Evolutionary conservation across 495 filamentous ascomycete genomes (phyloP).

Genomic region (Penicillium diatomitis): DNA sequence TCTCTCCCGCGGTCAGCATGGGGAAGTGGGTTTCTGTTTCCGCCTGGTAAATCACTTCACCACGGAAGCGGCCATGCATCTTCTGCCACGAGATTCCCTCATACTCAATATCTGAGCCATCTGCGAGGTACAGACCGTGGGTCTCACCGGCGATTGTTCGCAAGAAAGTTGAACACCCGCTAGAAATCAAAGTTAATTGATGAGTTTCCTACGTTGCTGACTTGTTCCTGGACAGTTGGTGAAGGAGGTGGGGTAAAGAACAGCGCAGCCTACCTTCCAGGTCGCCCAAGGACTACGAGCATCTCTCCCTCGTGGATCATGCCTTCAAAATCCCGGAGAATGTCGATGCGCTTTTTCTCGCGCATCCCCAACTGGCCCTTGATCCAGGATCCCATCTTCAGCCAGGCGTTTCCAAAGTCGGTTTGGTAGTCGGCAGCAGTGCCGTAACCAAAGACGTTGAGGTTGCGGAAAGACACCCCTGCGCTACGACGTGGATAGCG

Average conservation of each 20-base stretch:
- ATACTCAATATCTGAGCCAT: slow-evolving; percentile 18
- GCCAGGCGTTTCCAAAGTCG: slow-evolving; percentile 55
- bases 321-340: slow-evolving; percentile 28
- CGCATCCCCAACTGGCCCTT: slow-evolving; percentile 1
- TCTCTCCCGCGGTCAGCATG: slow-evolving; percentile 55
- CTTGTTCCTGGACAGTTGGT: no score
- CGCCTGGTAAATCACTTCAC: slow-evolving; percentile 53
- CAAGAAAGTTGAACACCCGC: slow-evolving; percentile 16
- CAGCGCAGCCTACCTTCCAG: slow-evolving; percentile 23
- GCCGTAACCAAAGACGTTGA: slow-evolving; percentile 2
- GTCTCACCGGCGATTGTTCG: slow-evolving; percentile 29
- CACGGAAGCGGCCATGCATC: slow-evolving; percentile 48
- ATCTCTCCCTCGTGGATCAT: slow-evolving; percentile 27
- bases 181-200: not conserved
- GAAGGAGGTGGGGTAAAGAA: no score
- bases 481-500: slow-evolving; percentile 29
- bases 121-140: slow-evolving; percentile 28
- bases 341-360: slow-evolving; percentile 7
- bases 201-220: not conserved
- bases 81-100: slow-evolving; percentile 26
- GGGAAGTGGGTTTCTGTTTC: slow-evolving; percentile 58
- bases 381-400: slow-evolving; percentile 26
- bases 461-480: slow-evolving; percentile 2
- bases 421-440: slow-evolving; percentile 56
- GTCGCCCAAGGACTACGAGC: slow-evolving; percentile 33